Evolutionary conservation across 805 yeast species (phyloP).

Genomic region (Wilhelminamyces savonicus): DNA sequence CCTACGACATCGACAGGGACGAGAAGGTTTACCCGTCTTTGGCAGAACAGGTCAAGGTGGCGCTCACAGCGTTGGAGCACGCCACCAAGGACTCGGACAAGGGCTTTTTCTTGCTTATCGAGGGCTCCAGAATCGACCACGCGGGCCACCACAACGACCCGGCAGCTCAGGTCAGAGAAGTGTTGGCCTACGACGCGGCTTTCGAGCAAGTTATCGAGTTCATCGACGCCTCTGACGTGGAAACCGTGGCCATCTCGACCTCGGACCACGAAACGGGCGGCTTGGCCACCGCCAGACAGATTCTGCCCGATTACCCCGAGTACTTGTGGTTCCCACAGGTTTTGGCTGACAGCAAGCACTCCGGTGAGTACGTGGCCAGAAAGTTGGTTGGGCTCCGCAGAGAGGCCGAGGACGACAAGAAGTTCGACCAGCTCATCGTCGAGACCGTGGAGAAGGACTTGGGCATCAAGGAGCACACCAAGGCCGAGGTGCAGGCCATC

Average conservation of each 20-base stretch:
- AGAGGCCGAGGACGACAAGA: slow-evolving; percentile 5
- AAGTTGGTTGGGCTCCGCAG: slow-evolving; percentile 35
- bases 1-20: slow-evolving; percentile 77
- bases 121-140: slow-evolving; percentile 92
- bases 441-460: slow-evolving; percentile 58
- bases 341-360: slow-evolving; percentile 60
- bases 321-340: slow-evolving; percentile 84
- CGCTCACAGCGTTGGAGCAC: slow-evolving; percentile 57
- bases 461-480: slow-evolving; percentile 55
- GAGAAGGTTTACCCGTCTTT: slow-evolving; percentile 61
- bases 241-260: slow-evolving; percentile 74
- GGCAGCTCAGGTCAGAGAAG: slow-evolving; percentile 89
- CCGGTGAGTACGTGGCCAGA: slow-evolving; percentile 63
- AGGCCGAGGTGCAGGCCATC: slow-evolving; percentile 39
- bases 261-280: slow-evolving; percentile 98
- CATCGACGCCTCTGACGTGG: slow-evolving; percentile 62
- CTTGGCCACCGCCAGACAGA: slow-evolving; percentile 77
- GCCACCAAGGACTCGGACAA: slow-evolving; percentile 69
- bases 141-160: slow-evolving; percentile 95
- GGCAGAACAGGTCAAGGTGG: slow-evolving; percentile 71
- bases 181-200: slow-evolving; percentile 79
- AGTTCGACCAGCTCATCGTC: slow-evolving; percentile 44
- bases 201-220: slow-evolving; percentile 68
- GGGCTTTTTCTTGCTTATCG: slow-evolving; percentile 83
- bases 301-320: slow-evolving; percentile 66